Evolutionary conservation across 768 basidiomycete genomes (phyloP).

Genomic region (Lactarius quietus): DNA sequence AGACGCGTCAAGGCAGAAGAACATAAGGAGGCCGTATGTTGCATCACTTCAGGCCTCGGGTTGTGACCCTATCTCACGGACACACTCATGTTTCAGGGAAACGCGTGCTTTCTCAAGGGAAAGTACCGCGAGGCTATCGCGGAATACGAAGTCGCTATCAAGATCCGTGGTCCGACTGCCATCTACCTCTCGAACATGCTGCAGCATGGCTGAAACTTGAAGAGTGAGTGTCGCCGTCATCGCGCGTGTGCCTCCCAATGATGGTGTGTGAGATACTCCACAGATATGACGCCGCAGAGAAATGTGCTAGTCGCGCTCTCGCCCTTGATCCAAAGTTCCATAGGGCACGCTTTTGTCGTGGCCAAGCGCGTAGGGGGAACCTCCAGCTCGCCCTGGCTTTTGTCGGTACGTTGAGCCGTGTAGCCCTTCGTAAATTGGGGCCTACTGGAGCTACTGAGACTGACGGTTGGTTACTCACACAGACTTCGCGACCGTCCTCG

Average conservation of each 20-base stretch:
- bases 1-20: constrained; percentile 2
- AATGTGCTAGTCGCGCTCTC: neutral
- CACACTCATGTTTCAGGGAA: constrained; percentile 37
- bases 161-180: constrained; percentile 38
- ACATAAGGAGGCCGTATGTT: constrained; percentile 1
- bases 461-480: neutral
- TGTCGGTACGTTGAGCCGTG: constrained; percentile 25
- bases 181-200: constrained; percentile 43
- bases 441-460: neutral
- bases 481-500: constrained; percentile 34
- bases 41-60: neutral
- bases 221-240: constrained; percentile 21
- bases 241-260: neutral
- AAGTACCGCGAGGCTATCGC: constrained; percentile 39
- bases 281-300: neutral
- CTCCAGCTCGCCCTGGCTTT: constrained; percentile 26
- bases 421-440: neutral
- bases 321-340: constrained; percentile 31
- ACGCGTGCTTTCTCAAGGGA: constrained; percentile 38
- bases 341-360: constrained; percentile 37
- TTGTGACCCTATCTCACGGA: neutral
- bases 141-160: constrained; percentile 41
- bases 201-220: constrained; percentile 42
- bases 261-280: neutral
- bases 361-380: constrained; percentile 34